Evolutionary conservation across 768 basidiomycete genomes (phyloP).

Genomic region (Podaxis pistillaris): DNA sequence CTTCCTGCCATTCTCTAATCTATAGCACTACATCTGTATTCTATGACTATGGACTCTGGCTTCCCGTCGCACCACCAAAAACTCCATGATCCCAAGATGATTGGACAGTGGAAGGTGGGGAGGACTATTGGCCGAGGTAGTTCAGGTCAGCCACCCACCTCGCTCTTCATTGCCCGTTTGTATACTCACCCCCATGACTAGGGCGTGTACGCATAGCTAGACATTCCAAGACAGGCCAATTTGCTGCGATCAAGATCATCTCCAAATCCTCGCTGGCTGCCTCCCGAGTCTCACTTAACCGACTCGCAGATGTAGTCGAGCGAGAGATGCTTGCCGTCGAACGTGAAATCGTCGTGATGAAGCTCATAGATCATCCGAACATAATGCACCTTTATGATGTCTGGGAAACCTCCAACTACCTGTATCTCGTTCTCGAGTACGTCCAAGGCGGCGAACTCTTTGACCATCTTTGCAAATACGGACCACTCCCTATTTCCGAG

Average conservation of each 20-base stretch:
- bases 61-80: slow-evolving; percentile 18
- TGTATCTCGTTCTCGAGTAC: slow-evolving; percentile 93
- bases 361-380: slow-evolving; percentile 93
- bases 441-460: slow-evolving; percentile 94
- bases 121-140: slow-evolving; percentile 80
- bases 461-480: slow-evolving; percentile 83
- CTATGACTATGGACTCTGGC: slow-evolving; percentile 9
- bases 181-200: slow-evolving; percentile 26
- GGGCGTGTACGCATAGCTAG: slow-evolving; percentile 90
- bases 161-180: neutral
- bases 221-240: slow-evolving; percentile 83
- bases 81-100: slow-evolving; percentile 55
- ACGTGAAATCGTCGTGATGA: slow-evolving; percentile 97
- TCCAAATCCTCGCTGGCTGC: slow-evolving; percentile 64
- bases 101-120: slow-evolving; percentile 83
- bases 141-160: slow-evolving; percentile 52
- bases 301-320: slow-evolving; percentile 71
- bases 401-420: slow-evolving; percentile 88
- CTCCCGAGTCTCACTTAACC: slow-evolving; percentile 66
- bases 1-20: slow-evolving; percentile 10
- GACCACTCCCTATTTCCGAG: slow-evolving; percentile 66
- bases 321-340: slow-evolving; percentile 80
- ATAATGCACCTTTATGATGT: slow-evolving; percentile 95
- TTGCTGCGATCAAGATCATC: slow-evolving; percentile 94
- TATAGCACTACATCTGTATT: slow-evolving; percentile 20